Percentiles rank a stretch among this genome's conserved stretches.
These are phyloP conservation scores for Cladosporium colombiae DNA, from an alignment of 2,329 filamentous ascomycete species.

Conservation along the genomic window DNA sequence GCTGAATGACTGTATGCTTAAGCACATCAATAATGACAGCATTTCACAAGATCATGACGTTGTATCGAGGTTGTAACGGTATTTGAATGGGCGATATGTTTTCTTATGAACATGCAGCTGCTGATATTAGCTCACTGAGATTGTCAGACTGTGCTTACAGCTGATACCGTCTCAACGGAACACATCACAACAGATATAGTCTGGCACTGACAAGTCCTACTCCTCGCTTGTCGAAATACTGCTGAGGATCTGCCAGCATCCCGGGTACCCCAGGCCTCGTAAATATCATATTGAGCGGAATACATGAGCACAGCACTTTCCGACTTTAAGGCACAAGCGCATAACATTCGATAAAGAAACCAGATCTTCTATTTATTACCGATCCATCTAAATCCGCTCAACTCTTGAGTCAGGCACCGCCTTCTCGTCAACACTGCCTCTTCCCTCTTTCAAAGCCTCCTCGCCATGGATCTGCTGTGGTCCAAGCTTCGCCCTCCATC, in stretches of 20 bases:
- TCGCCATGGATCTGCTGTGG: neutral
- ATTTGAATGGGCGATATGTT: neutral
- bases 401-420: neutral
- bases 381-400: constrained; percentile 1
- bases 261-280: neutral
- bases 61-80: neutral
- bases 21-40: neutral
- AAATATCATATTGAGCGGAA: neutral
- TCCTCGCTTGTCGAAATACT: neutral
- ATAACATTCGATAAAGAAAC: neutral
- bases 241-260: neutral
- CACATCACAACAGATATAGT: neutral
- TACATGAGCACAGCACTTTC: neutral
- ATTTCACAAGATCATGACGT: neutral
- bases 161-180: neutral
- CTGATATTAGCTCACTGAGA: neutral
- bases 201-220: neutral
- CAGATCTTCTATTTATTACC: neutral
- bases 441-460: neutral
- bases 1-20: neutral
- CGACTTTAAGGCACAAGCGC: neutral
- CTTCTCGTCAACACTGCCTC: constrained; percentile 1
- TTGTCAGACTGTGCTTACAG: neutral
- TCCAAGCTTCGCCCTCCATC: constrained; percentile 40
- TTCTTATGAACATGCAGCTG: neutral